Evolutionary conservation across 2,329 filamentous ascomycete species (phyloP).

Genomic region (Botryotinia convoluta): DNA sequence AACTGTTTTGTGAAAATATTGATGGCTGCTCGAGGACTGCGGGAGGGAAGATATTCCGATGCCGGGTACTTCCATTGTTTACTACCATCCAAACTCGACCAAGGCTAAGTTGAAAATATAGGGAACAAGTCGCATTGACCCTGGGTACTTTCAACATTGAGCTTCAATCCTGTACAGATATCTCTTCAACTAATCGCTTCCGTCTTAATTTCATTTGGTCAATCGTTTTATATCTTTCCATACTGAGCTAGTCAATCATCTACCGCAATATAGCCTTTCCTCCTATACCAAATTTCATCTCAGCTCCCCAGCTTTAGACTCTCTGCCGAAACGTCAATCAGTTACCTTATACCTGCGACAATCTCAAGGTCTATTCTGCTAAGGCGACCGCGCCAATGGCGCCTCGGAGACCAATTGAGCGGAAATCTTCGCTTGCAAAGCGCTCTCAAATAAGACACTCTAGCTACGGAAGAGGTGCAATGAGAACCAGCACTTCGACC

Average conservation of each 20-base stretch:
- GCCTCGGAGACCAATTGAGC: not conserved
- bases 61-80: not conserved
- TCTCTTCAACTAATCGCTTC: not conserved
- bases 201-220: not conserved
- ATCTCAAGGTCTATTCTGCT: not conserved
- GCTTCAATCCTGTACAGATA: not conserved
- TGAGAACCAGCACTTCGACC: too few relatives aligned
- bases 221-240: not conserved
- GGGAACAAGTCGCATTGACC: not conserved
- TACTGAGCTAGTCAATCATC: not conserved
- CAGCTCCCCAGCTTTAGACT: not conserved
- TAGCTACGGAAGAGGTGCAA: not conserved
- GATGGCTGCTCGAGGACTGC: not conserved
- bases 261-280: not conserved
- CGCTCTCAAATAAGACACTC: not conserved
- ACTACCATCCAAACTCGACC: not conserved
- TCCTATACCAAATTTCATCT: not conserved
- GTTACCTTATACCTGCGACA: not conserved
- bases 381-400: not conserved
- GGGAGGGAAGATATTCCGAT: not conserved
- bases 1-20: not conserved
- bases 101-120: not conserved
- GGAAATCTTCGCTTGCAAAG: not conserved
- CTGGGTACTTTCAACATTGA: not conserved
- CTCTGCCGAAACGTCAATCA: not conserved